Evolutionary conservation across 257 asterid species (phyloP), one percentile per base, ranked within the genome.

Genomic region (Coffea eugenioides): DNA sequence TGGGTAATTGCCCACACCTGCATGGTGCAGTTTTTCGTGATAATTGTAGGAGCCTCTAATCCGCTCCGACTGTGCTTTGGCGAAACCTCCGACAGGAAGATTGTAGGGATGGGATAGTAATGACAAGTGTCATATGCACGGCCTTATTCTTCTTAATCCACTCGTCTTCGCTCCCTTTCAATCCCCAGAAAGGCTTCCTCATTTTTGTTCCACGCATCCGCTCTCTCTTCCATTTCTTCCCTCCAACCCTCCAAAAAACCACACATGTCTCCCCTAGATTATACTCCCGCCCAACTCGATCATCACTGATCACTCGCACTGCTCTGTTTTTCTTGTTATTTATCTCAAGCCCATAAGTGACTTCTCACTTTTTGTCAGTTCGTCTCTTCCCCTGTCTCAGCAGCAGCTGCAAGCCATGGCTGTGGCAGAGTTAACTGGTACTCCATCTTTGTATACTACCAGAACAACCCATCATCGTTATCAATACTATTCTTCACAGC

Each of bases 401-500:
- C 88, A 81, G 65, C 74, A 13, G 67, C 89, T 82, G 61, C 77
- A 27, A 43, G 82, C 89, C 77, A 95, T 92, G 97, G 97, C 94
- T 66, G 86, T 90, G 87, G 92, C 96, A 82, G 99, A 96, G 89
- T 77, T 95, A 11, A 76, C 78, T 13, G 56, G 73, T 69, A 43
- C 83, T 62, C 76, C 86, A 12, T 59, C 94, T 64, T 81, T 90
- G 6, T 82, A 88, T 1, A 71, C 87, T 1, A 71, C 86, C 8
- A 86, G 81, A 66, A 70, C 83, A 4, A 54, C 81, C 78, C 82
- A 83, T 69, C 82, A 70, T 48, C 86, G 79, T 52, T 82, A 79
- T 54, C 86, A 79, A 45, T 81, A 76, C 4, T 85, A 70, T 76
- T 91, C 97, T 39, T 87, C 97, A 2, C 85, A 82, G 39, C 84